These are phyloP conservation scores for Phytophthora citricola DNA, from an alignment of 352 stramenopile genomes.

Conservation along the genomic window DNA sequence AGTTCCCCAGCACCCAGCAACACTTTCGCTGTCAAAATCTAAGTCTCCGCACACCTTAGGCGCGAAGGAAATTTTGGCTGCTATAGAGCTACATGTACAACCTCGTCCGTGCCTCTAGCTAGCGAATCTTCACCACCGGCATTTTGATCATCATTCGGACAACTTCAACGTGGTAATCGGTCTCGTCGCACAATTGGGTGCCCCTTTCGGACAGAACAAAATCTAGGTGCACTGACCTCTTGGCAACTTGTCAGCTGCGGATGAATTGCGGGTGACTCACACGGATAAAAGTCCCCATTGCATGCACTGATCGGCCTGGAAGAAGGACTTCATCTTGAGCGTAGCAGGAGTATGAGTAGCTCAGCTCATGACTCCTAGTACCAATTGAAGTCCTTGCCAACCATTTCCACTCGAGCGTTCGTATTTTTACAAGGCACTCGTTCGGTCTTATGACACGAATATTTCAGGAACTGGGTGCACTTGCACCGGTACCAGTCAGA, in stretches of 20 bases:
- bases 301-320: no score
- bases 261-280: constrained; percentile 3
- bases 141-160: neutral
- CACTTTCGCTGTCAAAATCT: no score
- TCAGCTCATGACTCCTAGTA: no score
- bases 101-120: no score
- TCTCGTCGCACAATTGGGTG: neutral
- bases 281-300: neutral
- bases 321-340: no score
- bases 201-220: constrained; percentile 7
- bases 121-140: neutral
- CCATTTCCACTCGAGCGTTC: no score
- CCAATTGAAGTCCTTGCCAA: no score
- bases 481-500: neutral
- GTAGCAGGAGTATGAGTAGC: no score
- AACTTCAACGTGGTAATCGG: constrained; percentile 2
- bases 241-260: neutral
- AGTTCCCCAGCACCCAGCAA: no score
- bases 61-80: neutral
- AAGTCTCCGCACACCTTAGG: no score
- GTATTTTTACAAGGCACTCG: no score
- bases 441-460: constrained; percentile 8
- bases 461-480: constrained; percentile 22
- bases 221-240: constrained; percentile 1
- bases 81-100: neutral